Conservation (phyloP, 2,329 filamentous ascomycete genomes). For the Curvularia eragrostidis region DNA sequence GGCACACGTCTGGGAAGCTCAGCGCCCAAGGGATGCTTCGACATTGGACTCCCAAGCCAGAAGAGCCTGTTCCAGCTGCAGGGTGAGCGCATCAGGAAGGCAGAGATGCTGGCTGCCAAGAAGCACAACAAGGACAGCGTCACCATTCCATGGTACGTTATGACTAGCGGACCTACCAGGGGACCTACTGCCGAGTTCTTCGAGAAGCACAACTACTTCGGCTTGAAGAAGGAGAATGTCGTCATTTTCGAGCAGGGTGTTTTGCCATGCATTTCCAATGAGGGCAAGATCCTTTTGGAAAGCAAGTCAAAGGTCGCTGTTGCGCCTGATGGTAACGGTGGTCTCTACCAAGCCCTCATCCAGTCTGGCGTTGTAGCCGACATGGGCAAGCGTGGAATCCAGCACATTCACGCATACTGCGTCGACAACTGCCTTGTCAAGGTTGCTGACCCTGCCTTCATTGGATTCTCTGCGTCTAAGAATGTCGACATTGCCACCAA, state of each 20-base stretch:
- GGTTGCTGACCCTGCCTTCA: constrained; percentile 95
- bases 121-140: constrained; percentile 64
- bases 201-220: constrained; percentile 87
- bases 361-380: constrained; percentile 81
- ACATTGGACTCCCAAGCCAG: constrained; percentile 89
- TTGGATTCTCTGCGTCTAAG: constrained; percentile 88
- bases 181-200: constrained; percentile 95
- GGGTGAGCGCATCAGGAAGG: constrained; percentile 87
- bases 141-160: constrained; percentile 96
- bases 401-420: constrained; percentile 97
- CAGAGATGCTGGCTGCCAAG: constrained; percentile 80
- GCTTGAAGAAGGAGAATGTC: constrained; percentile 83
- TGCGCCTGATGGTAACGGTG: constrained; percentile 95
- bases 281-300: constrained; percentile 96
- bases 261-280: constrained; percentile 94
- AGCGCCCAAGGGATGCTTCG: constrained; percentile 95
- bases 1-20: constrained; percentile 94
- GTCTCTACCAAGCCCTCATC: constrained; percentile 91
- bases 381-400: constrained; percentile 85
- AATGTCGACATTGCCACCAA: constrained; percentile 96
- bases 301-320: constrained; percentile 89
- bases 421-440: constrained; percentile 99
- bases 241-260: constrained; percentile 96
- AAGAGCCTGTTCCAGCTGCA: constrained; percentile 99
- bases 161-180: constrained; percentile 96